Percentiles rank a stretch among this genome's conserved stretches.
phyloP scores from a whole-genome alignment of 371 early-diverging fungal species.

The Apophysomyces variabilis region DNA sequence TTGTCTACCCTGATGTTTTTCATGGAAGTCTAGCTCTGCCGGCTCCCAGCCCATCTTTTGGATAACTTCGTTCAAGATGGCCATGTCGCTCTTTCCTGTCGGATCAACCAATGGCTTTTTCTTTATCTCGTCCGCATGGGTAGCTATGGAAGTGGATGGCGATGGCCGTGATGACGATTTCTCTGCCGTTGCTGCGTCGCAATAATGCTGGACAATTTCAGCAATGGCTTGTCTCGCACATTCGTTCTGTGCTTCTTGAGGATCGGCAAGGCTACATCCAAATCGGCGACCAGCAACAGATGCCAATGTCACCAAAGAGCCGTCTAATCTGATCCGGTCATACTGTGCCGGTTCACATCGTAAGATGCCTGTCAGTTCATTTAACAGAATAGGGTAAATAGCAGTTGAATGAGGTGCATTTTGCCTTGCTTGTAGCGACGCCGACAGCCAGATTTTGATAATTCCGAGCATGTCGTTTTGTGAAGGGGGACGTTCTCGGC shows the following conservation, averaged over 20 bases:
- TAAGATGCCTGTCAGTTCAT: not conserved
- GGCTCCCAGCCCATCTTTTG: constrained; percentile 5
- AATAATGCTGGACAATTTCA: not conserved
- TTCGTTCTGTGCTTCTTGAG: not conserved
- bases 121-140: too few relatives aligned
- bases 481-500: not conserved
- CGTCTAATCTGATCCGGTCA: constrained; percentile 2
- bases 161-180: not conserved
- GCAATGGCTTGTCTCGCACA: not conserved
- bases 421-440: not conserved
- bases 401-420: not conserved
- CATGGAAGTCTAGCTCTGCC: not conserved
- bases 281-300: not conserved
- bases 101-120: not conserved
- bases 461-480: not conserved
- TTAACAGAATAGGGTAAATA: not conserved
- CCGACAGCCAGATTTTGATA: constrained; percentile 4
- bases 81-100: not conserved
- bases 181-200: not conserved
- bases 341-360: not conserved
- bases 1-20: not conserved
- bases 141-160: not conserved
- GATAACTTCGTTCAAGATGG: not conserved
- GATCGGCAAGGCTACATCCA: not conserved
- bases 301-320: not conserved